Conservation (phyloP, 1,284 basidiomycete species). For the Pseudozyma pruni region DNA sequence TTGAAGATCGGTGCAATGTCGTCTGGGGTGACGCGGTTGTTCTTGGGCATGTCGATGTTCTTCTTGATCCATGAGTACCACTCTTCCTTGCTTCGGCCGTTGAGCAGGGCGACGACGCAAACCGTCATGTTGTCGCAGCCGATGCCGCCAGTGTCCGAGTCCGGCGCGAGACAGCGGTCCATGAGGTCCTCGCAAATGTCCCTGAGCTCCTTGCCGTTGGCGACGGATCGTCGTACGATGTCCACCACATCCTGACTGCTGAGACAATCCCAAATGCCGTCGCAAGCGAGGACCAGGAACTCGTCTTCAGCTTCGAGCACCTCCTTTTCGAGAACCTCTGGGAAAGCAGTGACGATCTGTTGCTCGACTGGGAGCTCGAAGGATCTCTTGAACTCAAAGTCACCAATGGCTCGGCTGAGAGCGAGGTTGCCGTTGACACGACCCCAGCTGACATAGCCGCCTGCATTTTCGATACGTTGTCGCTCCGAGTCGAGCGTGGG, state of each 20-base stretch:
- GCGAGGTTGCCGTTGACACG: constrained; percentile 98
- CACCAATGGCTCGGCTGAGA: constrained; percentile 91
- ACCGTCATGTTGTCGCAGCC: constrained; percentile 99
- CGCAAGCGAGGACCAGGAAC: constrained; percentile 94
- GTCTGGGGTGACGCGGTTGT: constrained; percentile 78
- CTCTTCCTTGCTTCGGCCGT: constrained; percentile 86
- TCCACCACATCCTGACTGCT: constrained; percentile 92
- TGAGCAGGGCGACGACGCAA: constrained; percentile 86
- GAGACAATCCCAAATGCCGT: constrained; percentile 99
- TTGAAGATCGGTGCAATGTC: constrained; percentile 71
- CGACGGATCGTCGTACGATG: constrained; percentile 83
- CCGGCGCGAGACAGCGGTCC: constrained; percentile 91
- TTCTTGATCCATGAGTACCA: constrained; percentile 93
- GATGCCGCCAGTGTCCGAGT: constrained; percentile 90
- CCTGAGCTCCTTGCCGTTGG: constrained; percentile 80
- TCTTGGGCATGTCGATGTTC: constrained; percentile 77
- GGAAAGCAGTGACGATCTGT: constrained; percentile 95
- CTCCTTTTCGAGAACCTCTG: constrained; percentile 86
- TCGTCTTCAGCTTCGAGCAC: constrained; percentile 86
- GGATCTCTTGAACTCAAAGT: constrained; percentile 99
- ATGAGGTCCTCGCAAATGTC: constrained; percentile 91
- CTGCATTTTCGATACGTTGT: constrained; percentile 87
- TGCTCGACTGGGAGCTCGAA: constrained; percentile 81
- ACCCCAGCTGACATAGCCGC: constrained; percentile 96
- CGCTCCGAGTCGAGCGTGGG: constrained; percentile 87